Conservation (phyloP, 1,284 basidiomycete species). For the Volvariella surrecta region DNA sequence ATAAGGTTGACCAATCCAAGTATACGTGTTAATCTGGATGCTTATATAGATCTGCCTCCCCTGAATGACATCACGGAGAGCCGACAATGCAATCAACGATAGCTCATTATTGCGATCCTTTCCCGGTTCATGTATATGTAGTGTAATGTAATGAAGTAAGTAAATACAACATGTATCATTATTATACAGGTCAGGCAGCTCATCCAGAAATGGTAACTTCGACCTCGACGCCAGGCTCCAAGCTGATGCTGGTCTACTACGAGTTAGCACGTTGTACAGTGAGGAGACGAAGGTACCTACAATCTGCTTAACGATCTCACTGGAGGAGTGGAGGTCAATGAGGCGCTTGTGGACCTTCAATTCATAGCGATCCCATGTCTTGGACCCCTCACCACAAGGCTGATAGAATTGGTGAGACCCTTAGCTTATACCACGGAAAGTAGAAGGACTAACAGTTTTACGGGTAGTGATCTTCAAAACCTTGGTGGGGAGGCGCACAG, state of each 20-base stretch:
- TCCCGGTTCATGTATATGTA: too few species aligned
- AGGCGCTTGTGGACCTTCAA: slow-evolving; percentile 99
- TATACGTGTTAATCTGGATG: too few species aligned
- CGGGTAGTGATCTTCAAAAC: slow-evolving; percentile 98
- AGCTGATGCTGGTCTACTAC: slow-evolving; percentile 87
- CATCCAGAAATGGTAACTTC: slow-evolving; percentile 93
- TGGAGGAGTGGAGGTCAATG: slow-evolving; percentile 98
- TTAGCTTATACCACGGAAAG: not conserved
- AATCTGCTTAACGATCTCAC: slow-evolving; percentile 99
- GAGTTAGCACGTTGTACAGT: slow-evolving; percentile 4
- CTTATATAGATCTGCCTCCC: too few species aligned
- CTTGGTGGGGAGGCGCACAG: slow-evolving; percentile 98
- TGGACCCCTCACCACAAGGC: slow-evolving; percentile 99
- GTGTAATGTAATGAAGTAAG: too few species aligned
- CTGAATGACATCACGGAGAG: too few species aligned
- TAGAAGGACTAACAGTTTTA: slow-evolving; percentile 69
- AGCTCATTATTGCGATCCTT: too few species aligned
- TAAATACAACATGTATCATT: too few species aligned
- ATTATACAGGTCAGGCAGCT: slow-evolving; percentile 6
- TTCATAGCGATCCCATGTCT: slow-evolving; percentile 99
- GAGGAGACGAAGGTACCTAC: slow-evolving; percentile 39
- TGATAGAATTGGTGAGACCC: slow-evolving; percentile 22
- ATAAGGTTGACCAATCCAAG: too few species aligned
- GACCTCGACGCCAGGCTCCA: slow-evolving; percentile 99
- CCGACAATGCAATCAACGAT: too few species aligned